Base-by-base conservation (phyloP, 139 green algal genomes). In the Zygnema cylindricum region DNA sequence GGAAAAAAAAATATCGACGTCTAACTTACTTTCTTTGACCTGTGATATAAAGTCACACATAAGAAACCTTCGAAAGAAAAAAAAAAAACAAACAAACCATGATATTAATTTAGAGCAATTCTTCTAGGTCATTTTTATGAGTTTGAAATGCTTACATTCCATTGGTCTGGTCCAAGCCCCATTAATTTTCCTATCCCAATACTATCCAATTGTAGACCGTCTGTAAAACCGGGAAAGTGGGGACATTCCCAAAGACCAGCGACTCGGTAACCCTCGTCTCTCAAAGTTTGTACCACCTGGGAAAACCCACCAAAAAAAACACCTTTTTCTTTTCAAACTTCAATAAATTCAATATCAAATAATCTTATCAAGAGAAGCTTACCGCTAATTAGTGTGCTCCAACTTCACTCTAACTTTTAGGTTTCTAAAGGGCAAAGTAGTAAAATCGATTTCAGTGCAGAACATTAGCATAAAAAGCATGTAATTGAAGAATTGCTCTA, bases 141-240 rank as follows among this genome's bases (percentile, higher is more conserved):
- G n/a, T n/a, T n/a, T 41, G 36, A 7, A 79, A 3, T 11, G 7
- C 36, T 79, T 41, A 79, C 36, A 3, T 7, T 16, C 36, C 38
- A 43, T 16, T 79, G 36, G 11, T 79, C 71, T 79, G 71, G 71
- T 7, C 38, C 71, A 79, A 79, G 71, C 71, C 71, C 71, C 71
- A 79, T 79, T 11, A 79, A 25, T 43, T 55, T 41, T 41, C 71
- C 71, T 55, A 79, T 41, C 71, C 11, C 71, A 42, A 43, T 79
- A 16, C 11, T 55, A 16, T 79, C 38, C 11, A 11, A 16, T 3
- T 3, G 3, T 7, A 11, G 36, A 25, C 7, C 11, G 38, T 79
- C 71, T 11, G 71, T 11, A 42, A 79, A 55, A 16, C 36, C 36
- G 36, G 71, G 71, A 30, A 73, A n/a, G 7, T 30, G 7, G 11